These are phyloP conservation scores for Solanum hybrid DNA, from an alignment of 305 asterid genomes.

Conservation along the genomic window DNA sequence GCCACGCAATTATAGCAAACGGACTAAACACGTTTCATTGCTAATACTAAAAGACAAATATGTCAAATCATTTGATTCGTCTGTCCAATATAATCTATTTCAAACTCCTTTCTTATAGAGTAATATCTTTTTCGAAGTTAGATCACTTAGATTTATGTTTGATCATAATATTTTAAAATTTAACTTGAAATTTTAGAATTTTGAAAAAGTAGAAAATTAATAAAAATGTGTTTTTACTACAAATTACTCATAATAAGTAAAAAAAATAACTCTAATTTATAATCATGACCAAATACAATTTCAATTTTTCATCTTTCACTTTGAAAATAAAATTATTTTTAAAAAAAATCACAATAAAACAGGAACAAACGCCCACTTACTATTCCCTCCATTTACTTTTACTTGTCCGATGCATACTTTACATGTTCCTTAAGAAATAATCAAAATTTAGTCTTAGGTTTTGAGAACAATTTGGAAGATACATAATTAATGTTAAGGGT, in stretches of 20 bases:
- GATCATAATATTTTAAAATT: no score
- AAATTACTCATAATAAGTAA: no score
- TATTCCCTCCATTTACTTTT: background rate
- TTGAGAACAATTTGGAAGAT: background rate
- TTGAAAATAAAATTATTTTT: no score
- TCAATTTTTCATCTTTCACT: no score
- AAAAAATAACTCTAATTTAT: background rate
- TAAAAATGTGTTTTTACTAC: no score
- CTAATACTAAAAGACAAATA: background rate
- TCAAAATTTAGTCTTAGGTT: background rate
- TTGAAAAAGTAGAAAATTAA: no score
- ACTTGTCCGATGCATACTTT: background rate
- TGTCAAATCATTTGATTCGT: background rate
- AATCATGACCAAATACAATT: background rate
- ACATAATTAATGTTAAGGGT: background rate
- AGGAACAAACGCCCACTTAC: background rate
- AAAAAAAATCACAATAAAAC: no score
- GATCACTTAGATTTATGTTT: no score
- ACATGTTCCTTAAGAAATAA: background rate
- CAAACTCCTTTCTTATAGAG: background rate
- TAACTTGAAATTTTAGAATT: background rate
- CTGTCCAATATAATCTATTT: background rate
- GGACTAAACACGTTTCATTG: background rate
- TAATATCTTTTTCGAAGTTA: background rate
- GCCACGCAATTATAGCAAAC: background rate